phyloP scores from a whole-genome alignment of 2,329 filamentous ascomycete genomes.

The Sclerotinia subarctica region DNA sequence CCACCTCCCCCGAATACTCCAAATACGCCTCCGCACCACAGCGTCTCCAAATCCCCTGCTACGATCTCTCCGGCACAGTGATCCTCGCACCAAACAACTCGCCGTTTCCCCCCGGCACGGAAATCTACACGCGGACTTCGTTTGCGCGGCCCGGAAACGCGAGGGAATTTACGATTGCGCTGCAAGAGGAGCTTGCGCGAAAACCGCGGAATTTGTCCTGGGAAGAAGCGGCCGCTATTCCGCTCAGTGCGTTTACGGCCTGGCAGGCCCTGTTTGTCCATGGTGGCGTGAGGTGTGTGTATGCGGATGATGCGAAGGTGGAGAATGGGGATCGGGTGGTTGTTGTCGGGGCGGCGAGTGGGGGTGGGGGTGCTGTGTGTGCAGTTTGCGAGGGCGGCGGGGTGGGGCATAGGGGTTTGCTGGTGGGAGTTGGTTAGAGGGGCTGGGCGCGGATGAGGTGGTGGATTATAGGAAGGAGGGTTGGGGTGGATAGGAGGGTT shows the following conservation, averaged over 20 bases:
- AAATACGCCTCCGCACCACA: not conserved
- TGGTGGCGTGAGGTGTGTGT: not conserved
- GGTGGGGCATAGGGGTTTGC: not conserved
- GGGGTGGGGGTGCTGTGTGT: not conserved
- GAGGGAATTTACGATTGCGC: not conserved
- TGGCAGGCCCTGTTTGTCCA: constrained; percentile 17
- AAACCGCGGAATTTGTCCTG: not conserved
- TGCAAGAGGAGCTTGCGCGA: not conserved
- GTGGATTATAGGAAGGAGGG: not conserved
- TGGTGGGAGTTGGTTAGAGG: not conserved
- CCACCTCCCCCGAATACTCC: not conserved
- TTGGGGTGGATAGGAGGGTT: not conserved
- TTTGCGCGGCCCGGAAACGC: constrained; percentile 2
- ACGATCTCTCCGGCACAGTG: not conserved
- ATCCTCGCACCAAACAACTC: not conserved
- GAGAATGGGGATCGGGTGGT: not conserved
- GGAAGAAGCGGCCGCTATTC: constrained; percentile 13
- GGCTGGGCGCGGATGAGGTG: not conserved
- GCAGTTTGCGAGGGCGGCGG: constrained; percentile 13
- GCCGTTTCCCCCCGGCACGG: not conserved
- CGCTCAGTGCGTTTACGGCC: constrained; percentile 13
- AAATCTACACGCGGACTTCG: not conserved
- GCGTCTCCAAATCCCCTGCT: not conserved
- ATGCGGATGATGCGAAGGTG: not conserved
- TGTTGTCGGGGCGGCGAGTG: constrained; percentile 13